Evolutionary conservation across 306 rosid species (phyloP).

Genomic region (Citrullus colocynthis): DNA sequence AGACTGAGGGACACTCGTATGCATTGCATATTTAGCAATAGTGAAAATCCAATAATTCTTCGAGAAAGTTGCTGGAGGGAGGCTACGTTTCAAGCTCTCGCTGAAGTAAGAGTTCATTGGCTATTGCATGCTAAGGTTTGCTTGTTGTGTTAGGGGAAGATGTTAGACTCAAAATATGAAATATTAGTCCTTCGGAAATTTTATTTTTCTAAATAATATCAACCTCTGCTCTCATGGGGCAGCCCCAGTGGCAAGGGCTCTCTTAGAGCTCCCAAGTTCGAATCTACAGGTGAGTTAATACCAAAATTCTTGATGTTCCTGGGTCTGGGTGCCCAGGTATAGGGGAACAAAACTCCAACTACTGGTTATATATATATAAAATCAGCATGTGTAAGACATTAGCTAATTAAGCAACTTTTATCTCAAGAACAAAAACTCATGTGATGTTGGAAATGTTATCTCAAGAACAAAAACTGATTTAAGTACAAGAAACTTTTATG

Average conservation of each 20-base stretch:
- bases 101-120: conserved; percentile 66
- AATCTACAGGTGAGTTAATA: no score
- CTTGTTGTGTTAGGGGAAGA: not conserved
- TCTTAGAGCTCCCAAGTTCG: no score
- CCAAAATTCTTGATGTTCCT: no score
- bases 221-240: not conserved
- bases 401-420: not conserved
- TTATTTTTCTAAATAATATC: not conserved
- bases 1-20: conserved; percentile 89
- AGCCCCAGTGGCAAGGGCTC: no score
- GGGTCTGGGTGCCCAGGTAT: no score
- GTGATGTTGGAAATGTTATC: not conserved
- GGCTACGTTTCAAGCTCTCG: conserved; percentile 63
- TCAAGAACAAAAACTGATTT: not conserved
- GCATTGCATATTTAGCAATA: conserved; percentile 64
- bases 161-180: not conserved
- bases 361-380: no score
- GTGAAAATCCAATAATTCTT: conserved; percentile 46
- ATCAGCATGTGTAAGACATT: not conserved
- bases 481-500: not conserved
- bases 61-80: conserved; percentile 97
- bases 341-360: no score
- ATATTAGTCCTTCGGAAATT: not conserved
- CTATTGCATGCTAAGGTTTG: not conserved
- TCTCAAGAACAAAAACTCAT: no score